These are phyloP conservation scores for Fraxinus cuspidata DNA, from an alignment of 257 asterid species.

Conservation along the genomic window DNA sequence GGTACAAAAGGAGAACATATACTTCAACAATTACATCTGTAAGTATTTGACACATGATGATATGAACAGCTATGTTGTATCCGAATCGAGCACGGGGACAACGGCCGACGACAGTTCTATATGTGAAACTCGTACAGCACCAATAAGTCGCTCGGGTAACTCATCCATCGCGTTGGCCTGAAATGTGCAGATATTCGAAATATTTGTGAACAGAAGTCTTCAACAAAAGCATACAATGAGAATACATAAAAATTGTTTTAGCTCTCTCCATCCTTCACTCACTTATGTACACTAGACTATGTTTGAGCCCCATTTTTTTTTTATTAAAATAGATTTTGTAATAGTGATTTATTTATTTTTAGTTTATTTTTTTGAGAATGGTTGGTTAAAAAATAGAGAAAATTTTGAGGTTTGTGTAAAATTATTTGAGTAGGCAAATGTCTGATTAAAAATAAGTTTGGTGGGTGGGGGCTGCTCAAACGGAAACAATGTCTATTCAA, in stretches of 20 bases:
- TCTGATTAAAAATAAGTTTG: too few species aligned
- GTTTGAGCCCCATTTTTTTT: too few species aligned
- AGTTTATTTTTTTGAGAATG: too few species aligned
- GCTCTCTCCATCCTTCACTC: background rate
- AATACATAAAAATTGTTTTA: too few species aligned
- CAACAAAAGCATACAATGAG: background rate
- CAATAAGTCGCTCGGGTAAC: slow-evolving; percentile 51
- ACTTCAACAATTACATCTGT: slow-evolving; percentile 10
- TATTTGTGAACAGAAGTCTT: background rate
- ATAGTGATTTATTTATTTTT: too few species aligned
- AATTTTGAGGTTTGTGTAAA: too few species aligned
- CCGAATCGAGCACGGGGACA: slow-evolving; percentile 40
- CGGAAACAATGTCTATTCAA: background rate
- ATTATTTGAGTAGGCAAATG: too few species aligned
- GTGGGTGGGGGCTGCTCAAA: too few species aligned
- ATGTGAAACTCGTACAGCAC: slow-evolving; percentile 51
- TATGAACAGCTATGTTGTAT: slow-evolving; percentile 23
- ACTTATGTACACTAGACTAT: background rate
- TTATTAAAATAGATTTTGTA: too few species aligned
- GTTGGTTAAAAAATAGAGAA: too few species aligned
- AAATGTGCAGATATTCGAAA: background rate
- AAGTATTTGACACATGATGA: slow-evolving; percentile 1
- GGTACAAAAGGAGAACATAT: background rate
- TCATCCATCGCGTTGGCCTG: slow-evolving; percentile 46
- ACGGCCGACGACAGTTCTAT: slow-evolving; percentile 45